Evolutionary conservation across 2,329 filamentous ascomycete species (phyloP), one percentile per base, ranked within the genome.

Genomic region (Curvularia eragrostidis): DNA sequence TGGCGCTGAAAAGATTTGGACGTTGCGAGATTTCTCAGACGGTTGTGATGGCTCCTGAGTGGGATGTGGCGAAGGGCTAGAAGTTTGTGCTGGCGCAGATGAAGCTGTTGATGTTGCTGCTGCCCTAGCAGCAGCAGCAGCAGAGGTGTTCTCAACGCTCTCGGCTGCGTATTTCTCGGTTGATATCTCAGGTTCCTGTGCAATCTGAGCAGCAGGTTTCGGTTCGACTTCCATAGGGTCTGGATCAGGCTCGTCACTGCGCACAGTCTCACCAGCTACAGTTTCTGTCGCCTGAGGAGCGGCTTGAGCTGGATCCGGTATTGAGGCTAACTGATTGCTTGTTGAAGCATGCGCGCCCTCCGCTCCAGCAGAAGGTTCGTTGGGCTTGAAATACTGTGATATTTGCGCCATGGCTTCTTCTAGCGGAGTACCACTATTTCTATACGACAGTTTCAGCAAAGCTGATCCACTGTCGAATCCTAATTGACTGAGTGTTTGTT

Each of bases 401-500:
- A 98, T 97, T 70, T 94, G 85, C 46, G 82, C 80, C 88, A 97
- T 92, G 9, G 94, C 94, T 62, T 94, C 90, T 65, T 92, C 91
- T 26, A 98, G 78, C 2, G 93, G 93, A 73, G 86, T 87, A 12
- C 90, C 88, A 6, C 91, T 95, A 62, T 84, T 84, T 72, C 85
- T 87, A 78, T 94, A 98, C 32, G 83, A 87, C 58, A 99, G 78
- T 56, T 91, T 85, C 53, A 99, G 83, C 54, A 97, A 79, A 4
- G 91, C 88, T 70, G 85, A 94, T 5, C 95, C 94, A 47, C 87
- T 89, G 72, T 93, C 96, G 69, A 96, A 89, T 0, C 95, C 95
- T 18, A 98, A 80, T 74, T 97, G 91, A 5, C 88, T 88, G 44
- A 99, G 78, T 1, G 91, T 93, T 82, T 96, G 96, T 75, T 97